Percentiles rank a stretch among this genome's conserved stretches.
phyloP scores from a whole-genome alignment of 2,329 filamentous ascomycete species.

The Pyricularia pennisetigena region DNA sequence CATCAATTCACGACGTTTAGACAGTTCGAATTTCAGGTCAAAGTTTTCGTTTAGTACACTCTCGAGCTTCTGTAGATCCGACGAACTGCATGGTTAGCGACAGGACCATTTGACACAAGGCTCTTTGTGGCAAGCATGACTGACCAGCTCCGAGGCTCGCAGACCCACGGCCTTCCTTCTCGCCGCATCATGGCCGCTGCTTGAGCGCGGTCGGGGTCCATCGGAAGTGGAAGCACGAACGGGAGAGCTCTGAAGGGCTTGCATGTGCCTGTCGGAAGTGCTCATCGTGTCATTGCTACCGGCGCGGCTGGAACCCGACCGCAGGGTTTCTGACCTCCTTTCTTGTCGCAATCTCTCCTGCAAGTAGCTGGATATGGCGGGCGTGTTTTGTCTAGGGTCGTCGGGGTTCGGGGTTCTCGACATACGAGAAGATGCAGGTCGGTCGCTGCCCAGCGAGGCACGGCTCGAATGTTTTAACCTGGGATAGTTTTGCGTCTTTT shows the following conservation, averaged over 20 bases:
- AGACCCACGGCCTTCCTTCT: constrained; percentile 48
- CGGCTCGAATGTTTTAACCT: constrained; percentile 28
- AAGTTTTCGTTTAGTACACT: constrained; percentile 61
- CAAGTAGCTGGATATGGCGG: constrained; percentile 38
- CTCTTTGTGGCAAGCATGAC: constrained; percentile 2
- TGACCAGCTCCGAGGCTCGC: constrained; percentile 59
- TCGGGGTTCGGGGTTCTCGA: constrained; percentile 28
- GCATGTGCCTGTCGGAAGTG: constrained; percentile 25
- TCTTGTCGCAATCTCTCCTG: constrained; percentile 45
- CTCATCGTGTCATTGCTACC: constrained; percentile 25
- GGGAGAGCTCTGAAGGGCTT: constrained; percentile 28
- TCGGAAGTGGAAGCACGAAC: constrained; percentile 21
- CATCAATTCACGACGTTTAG: constrained; percentile 57
- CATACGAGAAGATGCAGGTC: constrained; percentile 25
- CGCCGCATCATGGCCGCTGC: constrained; percentile 25
- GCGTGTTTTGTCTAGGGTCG: constrained; percentile 27
- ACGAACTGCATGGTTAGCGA: constrained; percentile 1
- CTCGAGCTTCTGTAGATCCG: constrained; percentile 49
- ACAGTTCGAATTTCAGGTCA: constrained; percentile 64
- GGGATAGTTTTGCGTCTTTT: constrained; percentile 22
- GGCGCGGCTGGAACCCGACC: constrained; percentile 22
- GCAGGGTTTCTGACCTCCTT: constrained; percentile 37
- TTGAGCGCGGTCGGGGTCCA: constrained; percentile 31
- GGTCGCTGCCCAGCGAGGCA: constrained; percentile 17
- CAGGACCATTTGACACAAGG: not conserved